Percentiles rank a stretch among this genome's conserved stretches.
Evolutionary conservation across 805 yeast genomes (phyloP).

Genomic region (Zygosaccharomyces bailii): DNA sequence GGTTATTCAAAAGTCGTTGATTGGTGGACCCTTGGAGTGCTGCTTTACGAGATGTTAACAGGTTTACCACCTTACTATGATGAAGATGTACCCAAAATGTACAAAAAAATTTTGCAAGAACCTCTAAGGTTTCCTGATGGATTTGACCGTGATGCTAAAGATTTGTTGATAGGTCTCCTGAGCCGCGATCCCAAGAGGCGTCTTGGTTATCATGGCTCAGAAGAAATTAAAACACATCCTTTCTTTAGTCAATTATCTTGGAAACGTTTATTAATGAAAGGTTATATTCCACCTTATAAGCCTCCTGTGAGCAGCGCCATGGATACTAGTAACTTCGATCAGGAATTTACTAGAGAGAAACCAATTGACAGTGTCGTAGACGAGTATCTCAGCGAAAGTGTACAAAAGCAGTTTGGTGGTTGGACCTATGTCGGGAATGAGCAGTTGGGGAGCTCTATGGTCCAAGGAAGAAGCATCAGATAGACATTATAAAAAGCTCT

Average conservation of each 20-base stretch:
- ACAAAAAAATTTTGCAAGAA: constrained; percentile 85
- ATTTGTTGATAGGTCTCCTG: constrained; percentile 66
- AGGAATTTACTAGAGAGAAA: constrained; percentile 85
- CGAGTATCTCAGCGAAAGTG: constrained; percentile 85
- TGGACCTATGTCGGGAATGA: constrained; percentile 90
- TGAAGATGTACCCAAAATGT: constrained; percentile 90
- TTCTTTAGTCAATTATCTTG: constrained; percentile 90
- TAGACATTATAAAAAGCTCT: constrained; percentile 7
- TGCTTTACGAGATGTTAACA: constrained; percentile 92
- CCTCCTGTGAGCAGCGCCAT: constrained; percentile 82
- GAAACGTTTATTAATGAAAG: constrained; percentile 75
- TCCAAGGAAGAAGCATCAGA: constrained; percentile 34
- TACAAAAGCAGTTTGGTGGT: constrained; percentile 97
- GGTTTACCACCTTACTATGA: constrained; percentile 97
- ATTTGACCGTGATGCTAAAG: constrained; percentile 82
- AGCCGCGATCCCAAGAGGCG: constrained; percentile 83
- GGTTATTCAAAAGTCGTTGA: constrained; percentile 96
- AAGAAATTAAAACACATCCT: constrained; percentile 76
- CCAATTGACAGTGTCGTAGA: constrained; percentile 96
- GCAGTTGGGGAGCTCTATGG: constrained; percentile 39
- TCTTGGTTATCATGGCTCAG: constrained; percentile 75
- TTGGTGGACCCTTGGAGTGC: constrained; percentile 97
- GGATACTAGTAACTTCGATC: constrained; percentile 92
- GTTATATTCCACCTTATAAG: constrained; percentile 91
- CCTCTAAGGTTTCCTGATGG: constrained; percentile 86